Conservation (phyloP, 2,329 filamentous ascomycete genomes). For the Penicillium nordicum region DNA sequence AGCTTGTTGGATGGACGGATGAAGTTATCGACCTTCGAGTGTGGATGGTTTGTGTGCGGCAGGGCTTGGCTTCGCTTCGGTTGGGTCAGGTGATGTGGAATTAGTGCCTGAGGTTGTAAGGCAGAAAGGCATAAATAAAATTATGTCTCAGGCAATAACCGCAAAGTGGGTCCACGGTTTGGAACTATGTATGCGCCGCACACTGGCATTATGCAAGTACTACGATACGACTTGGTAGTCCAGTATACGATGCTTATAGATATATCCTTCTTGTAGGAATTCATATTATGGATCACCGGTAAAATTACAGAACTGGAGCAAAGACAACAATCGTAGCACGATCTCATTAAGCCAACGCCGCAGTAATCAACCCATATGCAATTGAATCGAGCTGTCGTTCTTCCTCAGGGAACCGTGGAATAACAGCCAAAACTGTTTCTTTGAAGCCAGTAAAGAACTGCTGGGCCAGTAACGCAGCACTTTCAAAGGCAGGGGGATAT, state of each 20-base stretch:
- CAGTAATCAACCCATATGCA: conserved; percentile 18
- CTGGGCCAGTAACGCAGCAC: conserved; percentile 14
- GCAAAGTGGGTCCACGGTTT: background rate
- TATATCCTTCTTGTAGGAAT: too few relatives aligned
- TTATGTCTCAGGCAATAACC: background rate
- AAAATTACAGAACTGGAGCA: too few relatives aligned
- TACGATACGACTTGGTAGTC: background rate
- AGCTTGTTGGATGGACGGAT: conserved; percentile 37
- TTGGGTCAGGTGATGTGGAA: conserved; percentile 33
- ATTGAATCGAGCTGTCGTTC: conserved; percentile 20
- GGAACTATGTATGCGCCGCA: background rate
- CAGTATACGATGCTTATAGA: background rate
- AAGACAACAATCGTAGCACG: background rate
- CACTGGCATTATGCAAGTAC: background rate
- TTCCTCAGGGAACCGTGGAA: conserved; percentile 19
- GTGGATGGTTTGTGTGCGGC: conserved; percentile 41
- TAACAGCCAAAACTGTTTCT: conserved; percentile 15
- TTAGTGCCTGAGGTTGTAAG: conserved; percentile 21
- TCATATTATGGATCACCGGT: background rate
- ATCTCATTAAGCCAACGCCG: conserved; percentile 15
- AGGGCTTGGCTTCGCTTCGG: conserved; percentile 42
- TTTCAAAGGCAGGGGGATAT: conserved; percentile 25
- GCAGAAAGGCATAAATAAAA: background rate
- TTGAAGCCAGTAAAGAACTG: conserved; percentile 21
- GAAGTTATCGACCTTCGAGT: conserved; percentile 36